phyloP scores from a whole-genome alignment of 2,329 filamentous ascomycete species.

The Alternaria novae-zelandiae region DNA sequence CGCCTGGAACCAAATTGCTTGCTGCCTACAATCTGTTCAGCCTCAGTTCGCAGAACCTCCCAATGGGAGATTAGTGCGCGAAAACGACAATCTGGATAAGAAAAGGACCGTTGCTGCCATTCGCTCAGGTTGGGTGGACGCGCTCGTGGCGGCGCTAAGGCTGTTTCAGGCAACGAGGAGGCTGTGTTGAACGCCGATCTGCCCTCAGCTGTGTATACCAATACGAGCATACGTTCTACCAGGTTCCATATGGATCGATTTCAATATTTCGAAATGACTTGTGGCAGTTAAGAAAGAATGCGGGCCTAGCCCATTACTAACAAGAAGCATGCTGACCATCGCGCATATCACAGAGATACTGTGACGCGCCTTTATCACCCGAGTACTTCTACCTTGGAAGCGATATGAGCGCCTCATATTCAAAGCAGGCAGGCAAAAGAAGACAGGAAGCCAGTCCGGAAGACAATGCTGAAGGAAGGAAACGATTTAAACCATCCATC shows the following conservation, averaged over 20 bases:
- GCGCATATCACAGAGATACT: not conserved
- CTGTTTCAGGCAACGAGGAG: not conserved
- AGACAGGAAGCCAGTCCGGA: not conserved
- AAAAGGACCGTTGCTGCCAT: not conserved
- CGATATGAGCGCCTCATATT: not conserved
- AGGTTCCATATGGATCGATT: not conserved
- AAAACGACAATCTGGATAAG: not conserved
- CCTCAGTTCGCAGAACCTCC: not conserved
- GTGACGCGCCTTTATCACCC: not conserved
- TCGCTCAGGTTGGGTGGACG: not conserved
- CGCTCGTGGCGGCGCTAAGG: not conserved
- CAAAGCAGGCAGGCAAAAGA: not conserved
- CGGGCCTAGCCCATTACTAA: not conserved
- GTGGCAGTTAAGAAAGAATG: too few relatives aligned
- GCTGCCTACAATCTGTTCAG: not conserved
- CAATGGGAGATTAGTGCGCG: not conserved
- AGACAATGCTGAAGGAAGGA: not conserved
- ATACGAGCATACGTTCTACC: not conserved
- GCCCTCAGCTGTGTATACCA: not conserved
- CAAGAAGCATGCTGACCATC: not conserved
- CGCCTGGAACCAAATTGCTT: not conserved
- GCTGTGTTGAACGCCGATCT: not conserved
- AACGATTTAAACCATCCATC: not conserved
- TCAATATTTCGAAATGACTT: not conserved
- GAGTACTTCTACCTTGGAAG: not conserved